Evolutionary conservation across 345 rosid species (phyloP).

Genomic region (Brassica cretica): DNA sequence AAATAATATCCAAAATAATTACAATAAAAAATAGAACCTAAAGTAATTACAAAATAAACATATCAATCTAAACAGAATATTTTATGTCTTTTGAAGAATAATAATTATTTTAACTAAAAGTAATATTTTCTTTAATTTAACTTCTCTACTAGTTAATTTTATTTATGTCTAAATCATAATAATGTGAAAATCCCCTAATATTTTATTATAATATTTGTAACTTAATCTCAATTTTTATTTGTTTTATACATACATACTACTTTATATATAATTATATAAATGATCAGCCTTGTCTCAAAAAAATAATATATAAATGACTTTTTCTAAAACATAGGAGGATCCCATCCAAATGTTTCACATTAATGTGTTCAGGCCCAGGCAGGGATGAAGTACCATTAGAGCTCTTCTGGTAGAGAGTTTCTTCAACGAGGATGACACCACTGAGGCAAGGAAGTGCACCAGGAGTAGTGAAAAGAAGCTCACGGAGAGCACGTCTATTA

Average conservation of each 20-base stretch:
- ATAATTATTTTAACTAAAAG: too few species aligned
- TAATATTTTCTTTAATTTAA: too few species aligned
- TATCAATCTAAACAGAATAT: too few species aligned
- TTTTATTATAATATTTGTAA: neutral
- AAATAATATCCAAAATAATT: too few species aligned
- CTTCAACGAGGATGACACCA: slow-evolving; percentile 84
- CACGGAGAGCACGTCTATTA: slow-evolving; percentile 85
- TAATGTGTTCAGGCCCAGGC: neutral
- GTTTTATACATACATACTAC: neutral
- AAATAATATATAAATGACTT: too few species aligned
- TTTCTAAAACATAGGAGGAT: neutral
- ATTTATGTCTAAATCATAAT: too few species aligned
- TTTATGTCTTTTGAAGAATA: neutral
- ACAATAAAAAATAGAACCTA: neutral
- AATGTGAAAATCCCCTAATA: too few species aligned
- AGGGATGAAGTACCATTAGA: slow-evolving; percentile 48
- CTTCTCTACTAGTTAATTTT: too few species aligned
- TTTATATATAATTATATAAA: too few species aligned
- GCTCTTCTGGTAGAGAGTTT: slow-evolving; percentile 81
- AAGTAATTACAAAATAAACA: neutral
- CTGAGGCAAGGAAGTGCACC: slow-evolving; percentile 73
- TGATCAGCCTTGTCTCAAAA: neutral
- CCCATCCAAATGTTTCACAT: neutral
- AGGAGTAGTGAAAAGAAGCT: slow-evolving; percentile 84
- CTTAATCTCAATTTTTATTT: neutral